phyloP scores from a whole-genome alignment of 2,329 filamentous ascomycete genomes.

The Triangularia verruculosa region DNA sequence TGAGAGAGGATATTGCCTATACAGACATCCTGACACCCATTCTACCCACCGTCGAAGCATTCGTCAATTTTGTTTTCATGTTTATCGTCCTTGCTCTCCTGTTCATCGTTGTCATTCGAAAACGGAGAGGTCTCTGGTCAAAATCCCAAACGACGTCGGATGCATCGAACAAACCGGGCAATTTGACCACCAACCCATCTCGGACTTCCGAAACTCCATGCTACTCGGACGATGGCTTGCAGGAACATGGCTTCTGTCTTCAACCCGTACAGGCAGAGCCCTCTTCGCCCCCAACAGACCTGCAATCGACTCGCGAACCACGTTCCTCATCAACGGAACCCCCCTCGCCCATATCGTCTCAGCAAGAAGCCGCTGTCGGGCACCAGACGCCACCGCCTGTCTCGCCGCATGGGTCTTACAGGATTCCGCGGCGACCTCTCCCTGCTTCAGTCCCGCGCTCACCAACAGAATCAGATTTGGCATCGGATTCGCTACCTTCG shows the following conservation, averaged over 20 bases:
- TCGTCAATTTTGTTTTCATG: slow-evolving; percentile 24
- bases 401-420: background rate
- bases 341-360: background rate
- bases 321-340: background rate
- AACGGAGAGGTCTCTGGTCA: slow-evolving; percentile 29
- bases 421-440: background rate
- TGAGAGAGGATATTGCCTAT: background rate
- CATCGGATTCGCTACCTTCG: background rate
- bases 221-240: background rate
- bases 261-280: background rate
- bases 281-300: background rate
- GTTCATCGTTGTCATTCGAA: slow-evolving; percentile 25
- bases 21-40: background rate
- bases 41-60: slow-evolving; percentile 15
- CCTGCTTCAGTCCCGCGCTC: background rate
- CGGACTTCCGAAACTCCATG: background rate
- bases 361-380: background rate
- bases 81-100: slow-evolving; percentile 27
- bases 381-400: background rate
- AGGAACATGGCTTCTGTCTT: background rate
- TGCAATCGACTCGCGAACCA: background rate
- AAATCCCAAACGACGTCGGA: slow-evolving; percentile 19
- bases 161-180: background rate
- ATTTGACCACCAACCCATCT: background rate
- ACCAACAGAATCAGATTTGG: background rate